A percentile compares a stretch with the other conserved stretches of the same genome.
These are phyloP conservation scores for Nakaseomyces delphensis DNA, from an alignment of 1,139 yeast genomes.

Conservation along the genomic window DNA sequence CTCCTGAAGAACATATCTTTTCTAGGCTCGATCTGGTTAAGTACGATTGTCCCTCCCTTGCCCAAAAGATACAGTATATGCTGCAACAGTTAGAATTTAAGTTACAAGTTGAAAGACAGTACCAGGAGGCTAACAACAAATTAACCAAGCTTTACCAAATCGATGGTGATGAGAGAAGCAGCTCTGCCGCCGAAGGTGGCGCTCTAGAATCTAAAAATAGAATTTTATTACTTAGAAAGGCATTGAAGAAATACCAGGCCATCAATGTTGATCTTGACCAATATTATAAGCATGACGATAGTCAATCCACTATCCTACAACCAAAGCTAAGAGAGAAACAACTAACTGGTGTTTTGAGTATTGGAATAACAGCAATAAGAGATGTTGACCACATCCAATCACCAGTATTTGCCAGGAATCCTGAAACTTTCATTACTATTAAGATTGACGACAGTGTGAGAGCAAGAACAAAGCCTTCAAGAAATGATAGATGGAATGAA, in stretches of 20 bases:
- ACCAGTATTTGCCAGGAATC: constrained; percentile 63
- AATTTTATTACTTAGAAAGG: constrained; percentile 71
- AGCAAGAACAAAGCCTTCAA: constrained; percentile 65
- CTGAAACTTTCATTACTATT: constrained; percentile 69
- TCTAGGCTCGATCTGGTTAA: constrained; percentile 75
- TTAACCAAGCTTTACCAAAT: constrained; percentile 74
- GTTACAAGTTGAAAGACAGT: constrained; percentile 86
- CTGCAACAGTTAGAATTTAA: constrained; percentile 88
- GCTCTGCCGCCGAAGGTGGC: constrained; percentile 85
- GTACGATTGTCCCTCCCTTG: constrained; percentile 88
- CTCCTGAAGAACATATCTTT: constrained; percentile 29
- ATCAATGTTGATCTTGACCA: constrained; percentile 55
- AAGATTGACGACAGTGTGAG: constrained; percentile 82
- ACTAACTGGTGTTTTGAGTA: constrained; percentile 65
- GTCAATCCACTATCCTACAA: constrained; percentile 45
- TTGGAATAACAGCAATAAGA: constrained; percentile 65
- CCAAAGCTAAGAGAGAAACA: constrained; percentile 75
- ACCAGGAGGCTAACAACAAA: constrained; percentile 85
- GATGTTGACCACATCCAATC: constrained; percentile 91
- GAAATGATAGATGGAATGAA: constrained; percentile 80
- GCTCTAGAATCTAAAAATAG: constrained; percentile 76
- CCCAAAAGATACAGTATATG: constrained; percentile 94
- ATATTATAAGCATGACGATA: constrained; percentile 40
- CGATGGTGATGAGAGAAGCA: constrained; percentile 83
- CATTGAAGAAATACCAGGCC: constrained; percentile 80